Conservation (phyloP, 345 rosid genomes). For the Salix udensis region DNA sequence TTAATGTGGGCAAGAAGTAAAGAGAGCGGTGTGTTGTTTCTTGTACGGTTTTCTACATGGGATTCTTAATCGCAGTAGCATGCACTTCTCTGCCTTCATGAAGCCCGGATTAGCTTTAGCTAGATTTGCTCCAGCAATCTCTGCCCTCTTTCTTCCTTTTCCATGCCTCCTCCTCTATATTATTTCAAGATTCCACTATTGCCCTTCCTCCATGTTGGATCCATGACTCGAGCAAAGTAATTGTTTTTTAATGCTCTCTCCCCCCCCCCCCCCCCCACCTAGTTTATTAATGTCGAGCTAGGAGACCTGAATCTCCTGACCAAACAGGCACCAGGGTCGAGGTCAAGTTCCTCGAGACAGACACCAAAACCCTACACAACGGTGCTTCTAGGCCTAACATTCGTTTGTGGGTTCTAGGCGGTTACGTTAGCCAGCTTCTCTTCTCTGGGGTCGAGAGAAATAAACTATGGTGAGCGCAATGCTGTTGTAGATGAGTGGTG, state of each 20-base stretch:
- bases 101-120: conserved; percentile 20
- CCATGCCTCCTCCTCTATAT: conserved; percentile 7
- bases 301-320: conserved; percentile 6
- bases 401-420: conserved; percentile 22
- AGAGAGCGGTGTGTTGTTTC: conserved; percentile 3
- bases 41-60: not conserved
- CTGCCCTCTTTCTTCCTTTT: conserved; percentile 11
- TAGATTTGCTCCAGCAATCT: conserved; percentile 43
- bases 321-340: conserved; percentile 31
- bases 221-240: not conserved
- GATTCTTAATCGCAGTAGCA: not conserved
- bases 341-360: conserved; percentile 43
- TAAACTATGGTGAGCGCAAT: not conserved
- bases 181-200: not conserved
- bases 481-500: not conserved
- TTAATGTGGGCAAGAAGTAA: not conserved
- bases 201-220: not conserved
- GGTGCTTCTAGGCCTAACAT: conserved; percentile 26
- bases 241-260: no score
- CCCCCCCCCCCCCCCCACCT: no score
- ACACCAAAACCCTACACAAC: conserved; percentile 21
- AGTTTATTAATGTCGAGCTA: not conserved
- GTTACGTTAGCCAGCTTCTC: not conserved
- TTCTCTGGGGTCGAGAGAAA: not conserved
- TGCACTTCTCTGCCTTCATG: not conserved